Base-by-base conservation (phyloP, 352 stramenopile species). In the Globisporangium perplexum region DNA sequence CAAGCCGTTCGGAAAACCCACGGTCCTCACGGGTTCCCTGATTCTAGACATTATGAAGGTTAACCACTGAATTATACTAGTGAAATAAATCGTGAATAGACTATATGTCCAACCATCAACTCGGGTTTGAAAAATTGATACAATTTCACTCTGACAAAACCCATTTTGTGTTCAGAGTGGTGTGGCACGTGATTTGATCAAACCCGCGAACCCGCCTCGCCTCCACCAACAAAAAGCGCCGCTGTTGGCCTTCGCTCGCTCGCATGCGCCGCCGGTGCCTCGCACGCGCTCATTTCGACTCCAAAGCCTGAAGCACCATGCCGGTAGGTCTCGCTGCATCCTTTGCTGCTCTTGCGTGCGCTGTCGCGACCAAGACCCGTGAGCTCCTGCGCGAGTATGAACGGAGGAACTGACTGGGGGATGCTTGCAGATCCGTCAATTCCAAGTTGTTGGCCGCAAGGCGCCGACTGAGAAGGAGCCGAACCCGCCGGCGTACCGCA, bases 361-460 rank as follows among this genome's bases (percentile, higher is more conserved):
- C 11, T 39, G n/a, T n/a, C n/a, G n/a, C n/a, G n/a, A n/a, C n/a
- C n/a, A n/a, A n/a, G n/a, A n/a, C n/a, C n/a, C n/a, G n/a, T n/a
- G n/a, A n/a, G n/a, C n/a, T n/a, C n/a, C n/a, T n/a, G n/a, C n/a
- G n/a, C n/a, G n/a, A n/a, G n/a, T n/a, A 11, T 18, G 15, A 46
- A n/a, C 10, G 22, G 31, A 53, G 30, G 26, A 24, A 28, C 30
- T 22, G 30, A 42, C 26, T 14, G 14, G 11, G 28, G 15, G 2
- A 26, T 42, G 31, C n/a, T n/a, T 17, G 12, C 39, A 90, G 77
- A 98, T 99, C 83, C 93, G 92, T 77, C 96, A 99, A 90, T 99
- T 98, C 83, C 96, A 99, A 86, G 97, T 99, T 53, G 96, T 99
- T 83, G 98, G 97, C 82, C 96, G 98, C 74, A 98, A 99, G 86